Conservation (phyloP, 768 basidiomycete genomes). For the Candolleomyces eurysporus region DNA sequence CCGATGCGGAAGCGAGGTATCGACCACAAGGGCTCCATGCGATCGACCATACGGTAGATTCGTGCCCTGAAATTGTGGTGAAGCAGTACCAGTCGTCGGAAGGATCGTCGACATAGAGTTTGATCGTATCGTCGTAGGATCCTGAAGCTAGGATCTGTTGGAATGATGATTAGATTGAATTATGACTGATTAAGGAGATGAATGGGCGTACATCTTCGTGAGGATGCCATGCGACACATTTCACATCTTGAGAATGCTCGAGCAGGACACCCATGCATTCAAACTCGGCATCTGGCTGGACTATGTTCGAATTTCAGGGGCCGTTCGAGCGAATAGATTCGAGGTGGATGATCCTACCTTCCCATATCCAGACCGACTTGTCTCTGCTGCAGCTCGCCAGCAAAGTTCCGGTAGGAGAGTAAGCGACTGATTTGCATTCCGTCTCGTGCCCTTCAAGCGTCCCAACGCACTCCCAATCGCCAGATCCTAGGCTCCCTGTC, state of each 20-base stretch:
- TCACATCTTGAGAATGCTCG: slow-evolving; percentile 97
- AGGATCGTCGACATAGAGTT: slow-evolving; percentile 90
- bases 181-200: slow-evolving; percentile 10
- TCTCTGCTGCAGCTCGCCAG: slow-evolving; percentile 95
- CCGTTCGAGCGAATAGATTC: background rate
- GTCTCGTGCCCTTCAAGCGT: slow-evolving; percentile 93
- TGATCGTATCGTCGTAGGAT: slow-evolving; percentile 96
- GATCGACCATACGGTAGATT: slow-evolving; percentile 89
- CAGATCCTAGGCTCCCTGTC: slow-evolving; percentile 19
- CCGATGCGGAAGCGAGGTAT: slow-evolving; percentile 86
- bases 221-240: slow-evolving; percentile 94
- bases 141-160: slow-evolving; percentile 89
- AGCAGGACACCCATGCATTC: slow-evolving; percentile 94
- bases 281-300: slow-evolving; percentile 88
- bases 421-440: slow-evolving; percentile 92
- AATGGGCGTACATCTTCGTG: slow-evolving; percentile 72
- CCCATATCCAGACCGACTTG: slow-evolving; percentile 99
- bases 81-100: slow-evolving; percentile 94
- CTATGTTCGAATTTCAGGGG: slow-evolving; percentile 35
- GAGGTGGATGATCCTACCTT: slow-evolving; percentile 52
- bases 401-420: slow-evolving; percentile 71
- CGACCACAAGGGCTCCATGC: slow-evolving; percentile 75
- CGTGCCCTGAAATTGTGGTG: slow-evolving; percentile 75
- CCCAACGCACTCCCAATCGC: slow-evolving; percentile 87
- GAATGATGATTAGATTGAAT: slow-evolving; percentile 16